These are phyloP conservation scores for Naganishia antarctica DNA, from an alignment of 768 basidiomycete genomes.

Conservation along the genomic window DNA sequence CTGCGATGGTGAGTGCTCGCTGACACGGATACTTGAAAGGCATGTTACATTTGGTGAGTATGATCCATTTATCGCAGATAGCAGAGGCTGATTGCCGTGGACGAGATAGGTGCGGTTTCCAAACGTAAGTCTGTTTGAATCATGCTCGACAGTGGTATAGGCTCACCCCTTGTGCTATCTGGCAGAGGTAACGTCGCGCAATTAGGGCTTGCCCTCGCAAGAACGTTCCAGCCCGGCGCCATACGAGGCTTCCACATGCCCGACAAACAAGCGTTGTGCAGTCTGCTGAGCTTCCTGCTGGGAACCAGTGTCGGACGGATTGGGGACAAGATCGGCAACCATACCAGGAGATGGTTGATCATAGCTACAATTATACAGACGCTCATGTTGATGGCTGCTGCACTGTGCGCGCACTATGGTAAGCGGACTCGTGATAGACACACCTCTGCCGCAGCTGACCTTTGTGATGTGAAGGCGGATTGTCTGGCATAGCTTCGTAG, in stretches of 20 bases:
- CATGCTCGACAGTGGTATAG: too few species aligned
- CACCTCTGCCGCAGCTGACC: neutral
- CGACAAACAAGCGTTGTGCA: conserved; percentile 77
- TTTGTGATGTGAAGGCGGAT: neutral
- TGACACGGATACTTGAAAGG: conserved; percentile 25
- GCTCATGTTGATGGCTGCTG: conserved; percentile 67
- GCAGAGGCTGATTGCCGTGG: neutral
- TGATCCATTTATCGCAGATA: neutral
- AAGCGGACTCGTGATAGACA: conserved; percentile 54
- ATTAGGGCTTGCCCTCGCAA: conserved; percentile 72
- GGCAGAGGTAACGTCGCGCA: conserved; percentile 52
- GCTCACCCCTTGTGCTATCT: too few species aligned
- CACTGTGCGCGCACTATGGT: conserved; percentile 68
- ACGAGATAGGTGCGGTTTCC: conserved; percentile 39
- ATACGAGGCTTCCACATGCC: conserved; percentile 67
- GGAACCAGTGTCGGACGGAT: conserved; percentile 71
- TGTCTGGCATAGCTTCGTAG: neutral
- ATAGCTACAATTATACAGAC: conserved; percentile 68
- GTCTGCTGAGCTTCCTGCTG: conserved; percentile 68
- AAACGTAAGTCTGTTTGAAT: conserved; percentile 44
- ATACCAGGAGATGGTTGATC: conserved; percentile 70
- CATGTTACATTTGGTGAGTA: conserved; percentile 42
- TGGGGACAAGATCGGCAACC: conserved; percentile 72
- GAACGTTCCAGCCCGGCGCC: conserved; percentile 57
- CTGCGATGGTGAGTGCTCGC: too few species aligned